These are phyloP conservation scores for Lasiosphaeria ovina DNA, from an alignment of 495 filamentous ascomycete genomes.

Conservation along the genomic window DNA sequence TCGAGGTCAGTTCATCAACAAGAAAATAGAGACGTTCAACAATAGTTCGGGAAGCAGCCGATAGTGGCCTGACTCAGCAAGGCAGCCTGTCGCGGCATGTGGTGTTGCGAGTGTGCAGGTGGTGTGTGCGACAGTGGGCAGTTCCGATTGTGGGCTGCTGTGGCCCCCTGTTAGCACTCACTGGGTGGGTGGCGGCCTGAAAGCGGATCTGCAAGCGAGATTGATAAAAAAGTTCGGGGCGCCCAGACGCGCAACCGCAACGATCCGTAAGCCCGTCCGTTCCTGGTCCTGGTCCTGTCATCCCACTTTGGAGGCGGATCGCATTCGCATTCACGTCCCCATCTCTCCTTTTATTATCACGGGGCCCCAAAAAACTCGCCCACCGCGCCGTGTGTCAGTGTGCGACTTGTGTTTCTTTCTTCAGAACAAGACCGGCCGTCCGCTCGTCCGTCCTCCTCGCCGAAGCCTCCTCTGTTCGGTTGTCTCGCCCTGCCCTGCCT, in stretches of 20 bases:
- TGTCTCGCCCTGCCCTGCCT: too few relatives aligned
- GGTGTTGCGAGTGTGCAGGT: too few relatives aligned
- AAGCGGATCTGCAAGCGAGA: constrained; percentile 8
- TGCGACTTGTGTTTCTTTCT: not conserved
- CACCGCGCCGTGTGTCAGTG: not conserved
- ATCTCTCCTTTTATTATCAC: not conserved
- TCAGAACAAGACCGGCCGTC: not conserved
- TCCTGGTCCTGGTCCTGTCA: not conserved
- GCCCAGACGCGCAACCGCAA: not conserved
- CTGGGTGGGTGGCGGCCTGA: not conserved
- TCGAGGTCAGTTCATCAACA: too few relatives aligned
- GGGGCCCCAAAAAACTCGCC: not conserved
- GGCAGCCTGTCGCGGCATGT: too few relatives aligned
- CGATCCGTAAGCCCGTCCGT: not conserved
- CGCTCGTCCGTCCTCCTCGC: too few relatives aligned
- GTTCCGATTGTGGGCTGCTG: too few relatives aligned
- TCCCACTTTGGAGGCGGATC: not conserved
- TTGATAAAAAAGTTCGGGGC: constrained; percentile 6
- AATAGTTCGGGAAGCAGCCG: too few relatives aligned
- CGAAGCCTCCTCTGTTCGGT: too few relatives aligned
- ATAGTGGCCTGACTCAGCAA: too few relatives aligned
- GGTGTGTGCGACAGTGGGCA: too few relatives aligned
- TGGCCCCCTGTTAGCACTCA: not conserved
- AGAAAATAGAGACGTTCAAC: too few relatives aligned
- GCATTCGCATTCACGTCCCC: not conserved